Evolutionary conservation across 345 rosid genomes (phyloP).

Genomic region (Citrus mangshanensis): DNA sequence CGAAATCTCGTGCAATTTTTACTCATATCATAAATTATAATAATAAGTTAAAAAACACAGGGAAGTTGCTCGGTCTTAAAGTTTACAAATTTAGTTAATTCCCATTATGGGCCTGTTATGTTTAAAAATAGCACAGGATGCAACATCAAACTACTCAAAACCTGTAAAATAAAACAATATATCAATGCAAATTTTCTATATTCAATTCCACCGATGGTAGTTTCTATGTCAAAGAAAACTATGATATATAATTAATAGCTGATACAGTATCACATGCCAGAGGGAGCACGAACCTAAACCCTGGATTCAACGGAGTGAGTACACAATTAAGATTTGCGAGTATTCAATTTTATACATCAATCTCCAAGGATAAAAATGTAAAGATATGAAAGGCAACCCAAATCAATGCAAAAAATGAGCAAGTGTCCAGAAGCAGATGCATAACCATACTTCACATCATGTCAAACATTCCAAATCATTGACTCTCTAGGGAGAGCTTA

Average conservation of each 20-base stretch:
- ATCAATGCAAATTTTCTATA: not conserved
- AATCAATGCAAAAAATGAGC: not conserved
- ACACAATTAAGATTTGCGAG: not conserved
- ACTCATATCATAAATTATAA: not conserved
- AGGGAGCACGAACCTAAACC: not conserved
- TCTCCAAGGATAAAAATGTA: not conserved
- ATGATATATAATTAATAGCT: not conserved
- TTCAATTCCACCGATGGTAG: not conserved
- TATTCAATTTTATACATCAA: not conserved
- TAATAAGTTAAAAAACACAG: not conserved
- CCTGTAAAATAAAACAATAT: not conserved
- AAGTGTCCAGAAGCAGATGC: not conserved
- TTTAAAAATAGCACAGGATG: not conserved
- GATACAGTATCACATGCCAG: not conserved
- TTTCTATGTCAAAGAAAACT: not conserved
- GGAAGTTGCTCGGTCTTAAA: not conserved
- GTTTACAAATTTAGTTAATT: not conserved
- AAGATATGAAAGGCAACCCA: not conserved
- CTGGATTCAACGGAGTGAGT: not conserved
- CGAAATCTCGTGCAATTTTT: not conserved
- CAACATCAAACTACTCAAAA: not conserved
- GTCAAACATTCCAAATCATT: not conserved
- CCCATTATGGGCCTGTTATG: not conserved
- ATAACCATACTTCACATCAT: not conserved
- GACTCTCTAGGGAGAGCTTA: not conserved